Evolutionary conservation across 2,329 filamentous ascomycete genomes (phyloP).

Genomic region (Colletotrichum navitas): DNA sequence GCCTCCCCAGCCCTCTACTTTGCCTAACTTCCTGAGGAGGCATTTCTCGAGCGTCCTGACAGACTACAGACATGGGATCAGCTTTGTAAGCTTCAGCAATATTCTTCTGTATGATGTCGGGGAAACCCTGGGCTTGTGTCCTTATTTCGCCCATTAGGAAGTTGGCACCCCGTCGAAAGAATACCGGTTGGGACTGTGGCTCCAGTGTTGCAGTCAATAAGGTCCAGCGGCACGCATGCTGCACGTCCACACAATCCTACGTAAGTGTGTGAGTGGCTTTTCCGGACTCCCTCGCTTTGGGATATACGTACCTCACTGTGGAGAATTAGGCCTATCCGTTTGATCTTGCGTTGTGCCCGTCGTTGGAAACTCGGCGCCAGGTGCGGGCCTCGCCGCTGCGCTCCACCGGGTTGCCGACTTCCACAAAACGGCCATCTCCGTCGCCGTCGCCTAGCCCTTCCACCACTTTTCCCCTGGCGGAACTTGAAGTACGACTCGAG

Average conservation of each 20-base stretch:
- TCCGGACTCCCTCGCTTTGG: background rate
- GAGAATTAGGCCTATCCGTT: background rate
- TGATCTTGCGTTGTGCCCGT: background rate
- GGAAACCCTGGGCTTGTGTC: background rate
- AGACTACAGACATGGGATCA: background rate
- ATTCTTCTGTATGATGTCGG: background rate
- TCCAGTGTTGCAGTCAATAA: constrained; percentile 2
- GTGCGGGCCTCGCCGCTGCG: constrained; percentile 1
- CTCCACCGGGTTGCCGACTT: background rate
- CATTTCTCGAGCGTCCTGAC: background rate
- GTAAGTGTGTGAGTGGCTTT: background rate
- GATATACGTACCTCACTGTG: background rate
- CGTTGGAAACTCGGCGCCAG: background rate
- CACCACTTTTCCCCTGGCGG: background rate
- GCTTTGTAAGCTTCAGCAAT: constrained; percentile 1
- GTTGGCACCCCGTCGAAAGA: constrained; percentile 1
- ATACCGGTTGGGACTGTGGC: background rate
- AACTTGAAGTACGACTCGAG: background rate
- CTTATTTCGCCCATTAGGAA: background rate
- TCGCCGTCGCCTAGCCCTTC: constrained; percentile 3
- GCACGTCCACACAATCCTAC: background rate
- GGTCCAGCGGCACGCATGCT: background rate
- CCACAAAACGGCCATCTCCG: background rate
- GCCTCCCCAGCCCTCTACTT: background rate
- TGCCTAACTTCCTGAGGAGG: background rate